Conservation (phyloP, 768 basidiomycete species). For the Amanita phalloides region DNA sequence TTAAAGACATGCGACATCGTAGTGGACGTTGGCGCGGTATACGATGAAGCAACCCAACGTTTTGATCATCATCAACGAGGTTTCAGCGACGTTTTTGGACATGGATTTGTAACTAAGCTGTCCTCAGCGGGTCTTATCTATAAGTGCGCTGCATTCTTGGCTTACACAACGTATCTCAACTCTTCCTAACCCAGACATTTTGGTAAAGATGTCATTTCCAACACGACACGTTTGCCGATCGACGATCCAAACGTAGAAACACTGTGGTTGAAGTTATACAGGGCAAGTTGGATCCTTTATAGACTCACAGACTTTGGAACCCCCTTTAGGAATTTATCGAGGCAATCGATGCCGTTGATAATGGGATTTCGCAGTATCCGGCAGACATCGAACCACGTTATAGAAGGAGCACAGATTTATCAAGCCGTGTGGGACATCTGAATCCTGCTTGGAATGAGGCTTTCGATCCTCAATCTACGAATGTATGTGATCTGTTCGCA, state of each 20-base stretch:
- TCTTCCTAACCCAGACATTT: slow-evolving; percentile 53
- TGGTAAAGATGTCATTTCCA: slow-evolving; percentile 76
- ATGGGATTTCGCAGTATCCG: slow-evolving; percentile 81
- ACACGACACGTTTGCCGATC: slow-evolving; percentile 33
- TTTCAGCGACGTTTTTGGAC: slow-evolving; percentile 83
- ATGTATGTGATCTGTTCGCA: slow-evolving; percentile 40
- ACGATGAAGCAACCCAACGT: slow-evolving; percentile 64
- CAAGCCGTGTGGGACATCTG: slow-evolving; percentile 69
- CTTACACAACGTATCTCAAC: not conserved
- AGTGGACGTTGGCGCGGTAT: slow-evolving; percentile 91
- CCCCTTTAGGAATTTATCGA: slow-evolving; percentile 76
- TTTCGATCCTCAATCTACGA: slow-evolving; percentile 48
- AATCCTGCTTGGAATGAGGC: slow-evolving; percentile 93
- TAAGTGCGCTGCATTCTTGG: slow-evolving; percentile 48
- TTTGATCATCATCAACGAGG: slow-evolving; percentile 98
- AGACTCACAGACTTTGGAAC: not conserved
- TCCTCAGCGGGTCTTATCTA: slow-evolving; percentile 91
- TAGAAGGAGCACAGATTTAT: slow-evolving; percentile 71
- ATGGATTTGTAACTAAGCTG: slow-evolving; percentile 81
- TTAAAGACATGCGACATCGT: slow-evolving; percentile 85
- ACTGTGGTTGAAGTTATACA: slow-evolving; percentile 88
- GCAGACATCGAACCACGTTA: slow-evolving; percentile 59
- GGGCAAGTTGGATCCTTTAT: slow-evolving; percentile 26
- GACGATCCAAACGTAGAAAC: slow-evolving; percentile 57
- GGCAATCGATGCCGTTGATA: slow-evolving; percentile 90